Conservation (phyloP, 2,329 filamentous ascomycete species). For the Metarhizium robertsii region DNA sequence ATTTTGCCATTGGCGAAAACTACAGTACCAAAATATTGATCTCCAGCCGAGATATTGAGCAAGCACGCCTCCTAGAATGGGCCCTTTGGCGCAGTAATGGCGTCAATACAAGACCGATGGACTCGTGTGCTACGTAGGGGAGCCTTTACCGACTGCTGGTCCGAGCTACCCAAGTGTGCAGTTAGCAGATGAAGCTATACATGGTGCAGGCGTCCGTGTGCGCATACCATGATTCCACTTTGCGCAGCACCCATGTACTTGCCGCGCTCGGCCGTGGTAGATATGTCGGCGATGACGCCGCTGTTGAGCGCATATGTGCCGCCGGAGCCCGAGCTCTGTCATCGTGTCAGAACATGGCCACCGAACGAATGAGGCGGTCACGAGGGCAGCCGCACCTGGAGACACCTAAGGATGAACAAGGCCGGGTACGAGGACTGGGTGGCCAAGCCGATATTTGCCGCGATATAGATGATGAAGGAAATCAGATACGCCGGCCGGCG, state of each 20-base stretch:
- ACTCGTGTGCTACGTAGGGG: too few species aligned
- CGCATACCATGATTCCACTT: constrained; percentile 30
- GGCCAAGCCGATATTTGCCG: constrained; percentile 35
- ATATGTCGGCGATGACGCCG: constrained; percentile 48
- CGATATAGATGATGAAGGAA: constrained; percentile 35
- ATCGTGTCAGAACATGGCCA: background rate
- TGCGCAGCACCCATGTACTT: constrained; percentile 39
- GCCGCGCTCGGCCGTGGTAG: constrained; percentile 46
- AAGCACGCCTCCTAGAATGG: constrained; percentile 44
- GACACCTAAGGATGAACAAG: constrained; percentile 34
- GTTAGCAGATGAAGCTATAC: too few species aligned
- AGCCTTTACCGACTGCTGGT: too few species aligned
- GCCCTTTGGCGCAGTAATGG: constrained; percentile 22
- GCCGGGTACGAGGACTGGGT: constrained; percentile 31
- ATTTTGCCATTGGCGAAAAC: constrained; percentile 20
- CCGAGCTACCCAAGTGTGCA: too few species aligned
- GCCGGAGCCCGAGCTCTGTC: constrained; percentile 35
- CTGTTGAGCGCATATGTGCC: constrained; percentile 43
- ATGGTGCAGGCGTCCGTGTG: constrained; percentile 2
- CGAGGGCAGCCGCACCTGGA: constrained; percentile 23
- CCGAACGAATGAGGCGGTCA: too few species aligned
- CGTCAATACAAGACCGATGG: too few species aligned
- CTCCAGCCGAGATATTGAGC: constrained; percentile 42
- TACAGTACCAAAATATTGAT: constrained; percentile 46
- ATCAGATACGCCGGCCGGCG: constrained; percentile 37